phyloP scores from a whole-genome alignment of 169 alveolate species.

The Cryptosporidium andersoni region DNA sequence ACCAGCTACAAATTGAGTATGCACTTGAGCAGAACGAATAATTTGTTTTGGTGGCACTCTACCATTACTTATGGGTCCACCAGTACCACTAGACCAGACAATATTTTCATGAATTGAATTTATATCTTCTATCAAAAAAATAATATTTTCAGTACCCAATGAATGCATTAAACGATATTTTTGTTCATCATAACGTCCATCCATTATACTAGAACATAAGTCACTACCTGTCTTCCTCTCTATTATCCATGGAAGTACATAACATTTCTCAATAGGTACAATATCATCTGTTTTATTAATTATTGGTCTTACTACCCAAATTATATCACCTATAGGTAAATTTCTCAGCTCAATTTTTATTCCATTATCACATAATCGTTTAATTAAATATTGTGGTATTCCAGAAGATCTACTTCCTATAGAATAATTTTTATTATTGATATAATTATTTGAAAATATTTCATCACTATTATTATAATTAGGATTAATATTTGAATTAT shows the following conservation, averaged over 20 bases:
- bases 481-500: not conserved
- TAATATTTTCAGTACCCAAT: slow-evolving; percentile 78
- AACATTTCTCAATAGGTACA: slow-evolving; percentile 74
- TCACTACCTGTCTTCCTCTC: slow-evolving; percentile 85
- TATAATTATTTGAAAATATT: not conserved
- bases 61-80: slow-evolving; percentile 73
- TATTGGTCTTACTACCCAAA: slow-evolving; percentile 68
- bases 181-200: slow-evolving; percentile 85
- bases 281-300: slow-evolving; percentile 29
- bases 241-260: slow-evolving; percentile 83
- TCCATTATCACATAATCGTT: slow-evolving; percentile 39
- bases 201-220: slow-evolving; percentile 82
- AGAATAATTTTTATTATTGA: not conserved
- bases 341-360: slow-evolving; percentile 40
- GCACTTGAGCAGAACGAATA: slow-evolving; percentile 72
- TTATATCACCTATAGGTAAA: slow-evolving; percentile 63
- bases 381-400: slow-evolving; percentile 34
- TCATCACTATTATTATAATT: not conserved
- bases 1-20: slow-evolving; percentile 76
- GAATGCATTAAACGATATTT: slow-evolving; percentile 81
- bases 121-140: slow-evolving; percentile 79
- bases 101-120: slow-evolving; percentile 66
- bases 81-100: slow-evolving; percentile 50
- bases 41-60: slow-evolving; percentile 74
- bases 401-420: slow-evolving; percentile 39